Evolutionary conservation across 257 asterid genomes (phyloP), one percentile per base, ranked within the genome.

Genomic region (Nicotiana obtusifolia): DNA sequence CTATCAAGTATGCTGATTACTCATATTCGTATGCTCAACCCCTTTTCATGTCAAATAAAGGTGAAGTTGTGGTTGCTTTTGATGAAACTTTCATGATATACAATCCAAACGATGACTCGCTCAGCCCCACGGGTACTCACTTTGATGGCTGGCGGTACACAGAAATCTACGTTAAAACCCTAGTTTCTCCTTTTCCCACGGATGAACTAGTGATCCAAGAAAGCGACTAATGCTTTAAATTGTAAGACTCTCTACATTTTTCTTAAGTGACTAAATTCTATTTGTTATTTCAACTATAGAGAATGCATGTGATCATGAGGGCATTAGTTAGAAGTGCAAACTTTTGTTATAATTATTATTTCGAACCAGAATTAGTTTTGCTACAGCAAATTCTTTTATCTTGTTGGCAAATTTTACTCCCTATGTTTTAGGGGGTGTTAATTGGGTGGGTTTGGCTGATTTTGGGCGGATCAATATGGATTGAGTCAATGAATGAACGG

Each of bases 31-130:
- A 76, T 49, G 7, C 44, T 35, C 9, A 2, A 0, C 85, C 84
- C 33, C 56, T 88, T 85, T 84, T 69, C 78, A 82, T 86, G 80
- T 76, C 83, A 9, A 81, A 73, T 77, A 82, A 91, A 61, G 87
- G 90, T 41, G 83, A 86, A 24, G 62, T 91, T 49, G n/a, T 90
- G 82, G 66, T 93, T 84, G 75, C 60, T 16, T 82, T 83, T 69
- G 83, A 82, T n/a, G 17, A 24, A 3, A 68, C 53, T 2, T 47
- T 89, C 52, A 86, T 86, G 68, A 11, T 88, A 20, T 89, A 85
- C 67, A 80, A 89, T 82, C 68, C 85, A 1, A 83, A 81, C 22
- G 82, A 81, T 56, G 31, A 77, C 77, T 77, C 86, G 0, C 84
- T 84, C 11, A 85, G 84, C 79, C 87, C 82, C 16, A 76, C 53